Conservation (phyloP, 345 rosid genomes). For the Eucalyptus polyanthemos region DNA sequence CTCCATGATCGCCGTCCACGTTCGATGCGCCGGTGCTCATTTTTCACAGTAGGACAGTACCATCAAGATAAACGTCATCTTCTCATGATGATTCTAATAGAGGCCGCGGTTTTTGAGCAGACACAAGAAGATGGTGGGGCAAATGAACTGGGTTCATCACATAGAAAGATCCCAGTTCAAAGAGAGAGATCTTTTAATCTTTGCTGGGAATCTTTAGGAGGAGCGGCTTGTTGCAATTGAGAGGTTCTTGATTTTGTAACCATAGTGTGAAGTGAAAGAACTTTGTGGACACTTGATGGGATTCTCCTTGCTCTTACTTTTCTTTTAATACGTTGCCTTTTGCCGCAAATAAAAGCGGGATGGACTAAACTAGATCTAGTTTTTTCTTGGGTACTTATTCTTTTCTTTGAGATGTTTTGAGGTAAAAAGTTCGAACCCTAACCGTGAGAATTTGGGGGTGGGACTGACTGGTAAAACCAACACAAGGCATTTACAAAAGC, state of each 20-base stretch:
- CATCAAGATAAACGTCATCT: neutral
- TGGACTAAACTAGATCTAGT: too few relatives aligned
- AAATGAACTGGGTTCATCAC: neutral
- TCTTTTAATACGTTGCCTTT: neutral
- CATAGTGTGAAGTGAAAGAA: neutral
- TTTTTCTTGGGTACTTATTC: too few relatives aligned
- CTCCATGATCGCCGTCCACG: constrained; percentile 21
- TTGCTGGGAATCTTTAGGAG: neutral
- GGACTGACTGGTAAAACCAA: neutral
- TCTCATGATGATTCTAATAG: neutral
- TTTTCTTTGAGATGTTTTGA: too few relatives aligned
- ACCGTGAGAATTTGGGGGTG: neutral
- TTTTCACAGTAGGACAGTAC: neutral
- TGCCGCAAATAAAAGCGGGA: too few relatives aligned
- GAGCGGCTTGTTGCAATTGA: neutral
- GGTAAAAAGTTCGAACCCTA: neutral
- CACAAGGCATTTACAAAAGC: neutral
- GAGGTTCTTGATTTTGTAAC: neutral
- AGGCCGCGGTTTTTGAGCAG: neutral
- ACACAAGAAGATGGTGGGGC: neutral
- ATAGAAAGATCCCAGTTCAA: neutral
- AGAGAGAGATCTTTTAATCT: neutral
- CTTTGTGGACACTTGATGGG: neutral
- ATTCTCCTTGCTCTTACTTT: neutral
- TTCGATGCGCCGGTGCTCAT: neutral